phyloP scores from a whole-genome alignment of 306 rosid species.

The Rosa chinensis region DNA sequence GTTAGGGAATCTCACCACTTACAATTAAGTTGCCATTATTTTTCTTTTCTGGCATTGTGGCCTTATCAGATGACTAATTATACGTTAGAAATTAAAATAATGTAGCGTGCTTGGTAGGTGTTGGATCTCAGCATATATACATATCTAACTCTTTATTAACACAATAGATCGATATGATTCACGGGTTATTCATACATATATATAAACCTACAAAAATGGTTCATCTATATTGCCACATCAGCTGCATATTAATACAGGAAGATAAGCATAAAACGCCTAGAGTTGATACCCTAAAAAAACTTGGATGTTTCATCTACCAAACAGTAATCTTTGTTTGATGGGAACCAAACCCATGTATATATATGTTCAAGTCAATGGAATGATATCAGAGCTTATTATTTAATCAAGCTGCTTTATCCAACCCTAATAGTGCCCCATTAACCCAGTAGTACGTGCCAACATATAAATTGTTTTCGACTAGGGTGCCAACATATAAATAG shows the following conservation, averaged over 20 bases:
- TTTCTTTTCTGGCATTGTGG: neutral
- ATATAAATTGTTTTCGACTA: neutral
- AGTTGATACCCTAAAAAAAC: neutral
- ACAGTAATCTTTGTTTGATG: neutral
- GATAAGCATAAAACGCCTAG: neutral
- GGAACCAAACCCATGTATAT: neutral
- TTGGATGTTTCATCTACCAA: neutral
- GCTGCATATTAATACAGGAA: neutral
- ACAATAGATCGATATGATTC: neutral
- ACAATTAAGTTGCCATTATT: neutral
- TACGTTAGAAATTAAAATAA: neutral
- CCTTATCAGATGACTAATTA: neutral
- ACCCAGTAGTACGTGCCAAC: neutral
- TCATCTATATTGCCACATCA: neutral
- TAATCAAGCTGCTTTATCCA: neutral
- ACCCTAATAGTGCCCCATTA: neutral
- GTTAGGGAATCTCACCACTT: neutral
- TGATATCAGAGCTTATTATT: neutral
- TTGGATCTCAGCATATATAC: neutral
- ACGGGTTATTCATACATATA: neutral
- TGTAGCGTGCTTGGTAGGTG: neutral
- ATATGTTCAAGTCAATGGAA: neutral
- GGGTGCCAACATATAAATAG: too few species aligned
- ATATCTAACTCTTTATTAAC: too few species aligned
- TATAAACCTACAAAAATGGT: neutral